These are phyloP conservation scores for Pichia sp. DNA, from an alignment of 1,139 yeast genomes.

Conservation along the genomic window DNA sequence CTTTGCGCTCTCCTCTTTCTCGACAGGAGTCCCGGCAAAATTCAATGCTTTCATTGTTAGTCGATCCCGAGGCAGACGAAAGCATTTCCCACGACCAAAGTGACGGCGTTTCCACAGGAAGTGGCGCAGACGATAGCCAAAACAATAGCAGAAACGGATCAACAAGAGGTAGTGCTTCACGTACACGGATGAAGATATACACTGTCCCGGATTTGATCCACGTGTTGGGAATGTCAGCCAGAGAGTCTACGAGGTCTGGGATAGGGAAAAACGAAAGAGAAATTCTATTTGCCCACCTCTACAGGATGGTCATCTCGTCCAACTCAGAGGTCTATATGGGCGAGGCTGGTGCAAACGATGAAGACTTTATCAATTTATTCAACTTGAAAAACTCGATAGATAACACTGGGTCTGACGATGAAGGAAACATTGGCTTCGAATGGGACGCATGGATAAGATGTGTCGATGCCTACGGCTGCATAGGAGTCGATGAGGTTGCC, in stretches of 20 bases:
- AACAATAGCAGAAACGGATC: constrained; percentile 10
- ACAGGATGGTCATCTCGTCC: constrained; percentile 41
- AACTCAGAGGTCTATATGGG: constrained; percentile 32
- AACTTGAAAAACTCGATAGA: constrained; percentile 11
- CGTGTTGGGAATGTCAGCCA: constrained; percentile 36
- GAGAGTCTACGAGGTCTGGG: constrained; percentile 34
- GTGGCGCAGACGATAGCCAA: neutral
- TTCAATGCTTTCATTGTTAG: constrained; percentile 25
- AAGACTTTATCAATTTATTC: constrained; percentile 31
- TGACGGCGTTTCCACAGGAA: neutral
- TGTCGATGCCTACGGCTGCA: constrained; percentile 40
- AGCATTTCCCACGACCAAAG: constrained; percentile 10
- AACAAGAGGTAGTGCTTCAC: neutral
- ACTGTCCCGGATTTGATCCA: constrained; percentile 24
- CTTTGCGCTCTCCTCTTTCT: constrained; percentile 14
- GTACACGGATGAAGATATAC: constrained; percentile 18
- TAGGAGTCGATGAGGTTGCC: constrained; percentile 52
- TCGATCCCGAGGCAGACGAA: constrained; percentile 21
- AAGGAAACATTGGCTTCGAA: constrained; percentile 31
- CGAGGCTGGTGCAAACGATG: constrained; percentile 13
- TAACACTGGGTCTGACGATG: constrained; percentile 23
- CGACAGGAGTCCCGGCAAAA: constrained; percentile 29
- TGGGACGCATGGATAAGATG: constrained; percentile 37
- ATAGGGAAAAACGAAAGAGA: constrained; percentile 50
- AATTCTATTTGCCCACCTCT: constrained; percentile 47